These are phyloP conservation scores for Rhodotorula mucilaginosa DNA, from an alignment of 1,284 basidiomycete species.

Conservation along the genomic window DNA sequence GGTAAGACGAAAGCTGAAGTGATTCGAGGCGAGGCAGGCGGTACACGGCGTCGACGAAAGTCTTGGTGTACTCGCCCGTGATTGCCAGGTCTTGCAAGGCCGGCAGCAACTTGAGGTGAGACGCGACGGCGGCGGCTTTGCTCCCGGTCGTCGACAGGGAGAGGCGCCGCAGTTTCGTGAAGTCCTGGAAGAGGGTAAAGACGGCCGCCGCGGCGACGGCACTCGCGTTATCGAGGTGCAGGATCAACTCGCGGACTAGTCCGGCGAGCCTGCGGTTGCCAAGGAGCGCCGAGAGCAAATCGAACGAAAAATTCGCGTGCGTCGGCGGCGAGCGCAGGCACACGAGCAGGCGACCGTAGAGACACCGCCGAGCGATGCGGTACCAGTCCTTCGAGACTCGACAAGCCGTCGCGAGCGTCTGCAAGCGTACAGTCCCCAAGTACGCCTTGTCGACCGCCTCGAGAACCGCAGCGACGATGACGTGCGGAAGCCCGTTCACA, in stretches of 20 bases:
- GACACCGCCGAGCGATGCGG: not conserved
- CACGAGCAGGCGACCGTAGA: not conserved
- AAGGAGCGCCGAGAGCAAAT: not conserved
- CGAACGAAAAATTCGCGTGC: not conserved
- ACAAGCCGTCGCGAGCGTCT: not conserved
- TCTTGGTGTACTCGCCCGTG: slow-evolving; percentile 69
- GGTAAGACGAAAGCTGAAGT: not conserved
- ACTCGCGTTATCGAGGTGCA: not conserved
- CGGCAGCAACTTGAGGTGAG: not conserved
- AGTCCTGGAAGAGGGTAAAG: not conserved
- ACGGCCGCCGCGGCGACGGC: not conserved
- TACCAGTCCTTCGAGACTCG: not conserved
- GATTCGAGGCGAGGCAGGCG: slow-evolving; percentile 52
- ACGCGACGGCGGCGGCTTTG: not conserved
- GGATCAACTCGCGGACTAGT: not conserved
- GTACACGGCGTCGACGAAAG: slow-evolving; percentile 66
- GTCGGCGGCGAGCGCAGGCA: too few species aligned
- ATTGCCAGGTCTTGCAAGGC: not conserved
- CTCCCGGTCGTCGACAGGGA: not conserved
- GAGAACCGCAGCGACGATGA: too few species aligned
- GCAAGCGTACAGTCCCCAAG: too few species aligned
- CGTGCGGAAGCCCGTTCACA: too few species aligned
- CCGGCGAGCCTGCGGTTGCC: not conserved
- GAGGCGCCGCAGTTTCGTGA: not conserved
- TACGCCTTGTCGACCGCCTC: too few species aligned